Evolutionary conservation across 345 rosid species (phyloP), one percentile per base, ranked within the genome.

Genomic region (Euphorbia pulcherrima): DNA sequence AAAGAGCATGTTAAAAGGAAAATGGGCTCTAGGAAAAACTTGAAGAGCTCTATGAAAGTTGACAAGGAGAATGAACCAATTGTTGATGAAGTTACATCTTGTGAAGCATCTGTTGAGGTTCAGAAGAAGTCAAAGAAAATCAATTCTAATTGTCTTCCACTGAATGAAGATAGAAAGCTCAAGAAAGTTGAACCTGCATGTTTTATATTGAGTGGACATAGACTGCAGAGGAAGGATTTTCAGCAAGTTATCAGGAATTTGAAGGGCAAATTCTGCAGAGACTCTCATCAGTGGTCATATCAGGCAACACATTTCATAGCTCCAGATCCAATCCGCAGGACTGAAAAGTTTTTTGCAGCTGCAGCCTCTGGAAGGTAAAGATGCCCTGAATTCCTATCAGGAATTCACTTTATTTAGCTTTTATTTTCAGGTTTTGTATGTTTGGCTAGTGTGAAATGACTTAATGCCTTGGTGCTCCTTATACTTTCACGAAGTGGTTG

Each of bases 221-320:
- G 79, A 73, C 57, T 68, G 17, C 90, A 88, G 77, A 89, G 96
- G 67, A 88, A 88, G 69, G 87, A 85, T 75, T 88, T 82, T 74
- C 97, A 83, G 78, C 76, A 83, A 79, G 77, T 87, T 35, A 77
- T 91, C 67, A 85, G 76, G 78, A 67, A 77, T 28, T 69, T 94
- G 80, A 87, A 82, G 73, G 99, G 97, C 41, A 89, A 82, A 80
- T 67, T 73, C 51, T 94, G 96, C 75, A 85, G 84, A 72, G 92
- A 91, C 77, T 94, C 96, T 78, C 97, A 94, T 81, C 92, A 88
- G 17, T 94, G 99, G 97, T 91, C 96, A 48, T 94, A 89, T 78
- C 96, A 89, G 77, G 97, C 97, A 72, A 94, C 99, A 46, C 99
- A 94, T 63, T 89, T 86, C 67, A 83, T 94, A 48, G 81, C 84